A percentile compares a stretch with the other conserved stretches of the same genome.
Conservation (phyloP, 805 yeast genomes). For the Suhomyces canberraensis region DNA sequence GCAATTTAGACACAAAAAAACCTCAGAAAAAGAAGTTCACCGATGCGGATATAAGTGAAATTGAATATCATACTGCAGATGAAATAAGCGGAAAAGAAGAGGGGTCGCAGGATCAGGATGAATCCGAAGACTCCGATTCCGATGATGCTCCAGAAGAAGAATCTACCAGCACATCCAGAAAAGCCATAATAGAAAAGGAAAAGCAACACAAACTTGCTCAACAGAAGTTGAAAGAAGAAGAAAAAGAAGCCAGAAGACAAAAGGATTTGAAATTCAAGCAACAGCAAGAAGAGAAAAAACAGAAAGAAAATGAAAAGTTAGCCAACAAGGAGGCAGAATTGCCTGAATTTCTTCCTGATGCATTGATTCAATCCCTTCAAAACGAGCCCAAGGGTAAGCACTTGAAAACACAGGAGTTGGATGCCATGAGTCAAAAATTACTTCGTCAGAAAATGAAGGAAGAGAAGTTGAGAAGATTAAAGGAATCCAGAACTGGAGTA, state of each 20-base stretch:
- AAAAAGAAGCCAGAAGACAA: slow-evolving; percentile 35
- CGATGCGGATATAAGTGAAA: slow-evolving; percentile 24
- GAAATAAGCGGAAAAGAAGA: slow-evolving; percentile 13
- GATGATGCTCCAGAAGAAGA: slow-evolving; percentile 48
- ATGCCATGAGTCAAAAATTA: slow-evolving; percentile 25
- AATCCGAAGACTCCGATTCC: slow-evolving; percentile 16
- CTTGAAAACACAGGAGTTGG: slow-evolving; percentile 30
- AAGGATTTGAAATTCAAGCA: slow-evolving; percentile 29
- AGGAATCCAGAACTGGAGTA: slow-evolving; percentile 20
- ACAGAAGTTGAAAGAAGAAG: slow-evolving; percentile 23
- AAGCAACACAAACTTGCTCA: slow-evolving; percentile 19
- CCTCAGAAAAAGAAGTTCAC: slow-evolving; percentile 31
- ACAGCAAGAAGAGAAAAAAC: slow-evolving; percentile 33
- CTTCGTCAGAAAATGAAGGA: slow-evolving; percentile 28
- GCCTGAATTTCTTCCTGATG: slow-evolving; percentile 44
- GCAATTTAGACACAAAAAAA: slow-evolving; percentile 15
- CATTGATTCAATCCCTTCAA: slow-evolving; percentile 25
- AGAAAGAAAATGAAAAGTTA: slow-evolving; percentile 11
- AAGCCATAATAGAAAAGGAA: slow-evolving; percentile 24
- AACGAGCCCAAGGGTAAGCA: slow-evolving; percentile 23
- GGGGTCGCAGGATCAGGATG: slow-evolving; percentile 10
- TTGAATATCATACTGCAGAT: slow-evolving; percentile 17
- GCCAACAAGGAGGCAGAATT: slow-evolving; percentile 18
- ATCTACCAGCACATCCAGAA: slow-evolving; percentile 27
- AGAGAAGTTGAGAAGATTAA: slow-evolving; percentile 30